Evolutionary conservation across 768 basidiomycete species (phyloP).

Genomic region (Hortiboletus flavorubellus): DNA sequence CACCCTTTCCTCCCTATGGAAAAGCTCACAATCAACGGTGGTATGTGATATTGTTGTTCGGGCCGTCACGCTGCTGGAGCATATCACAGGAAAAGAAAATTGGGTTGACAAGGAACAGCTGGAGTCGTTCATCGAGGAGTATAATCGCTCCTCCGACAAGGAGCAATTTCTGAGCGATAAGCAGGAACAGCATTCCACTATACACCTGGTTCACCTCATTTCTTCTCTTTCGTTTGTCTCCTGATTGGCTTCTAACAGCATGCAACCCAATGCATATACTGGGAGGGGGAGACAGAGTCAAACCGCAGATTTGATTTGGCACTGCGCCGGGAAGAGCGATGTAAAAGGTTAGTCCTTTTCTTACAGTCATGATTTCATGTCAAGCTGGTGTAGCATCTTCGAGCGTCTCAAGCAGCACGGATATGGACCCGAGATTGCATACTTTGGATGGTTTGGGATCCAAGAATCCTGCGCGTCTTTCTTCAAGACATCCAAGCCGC

Average conservation of each 20-base stretch:
- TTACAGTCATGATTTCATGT: neutral
- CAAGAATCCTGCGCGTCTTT: neutral
- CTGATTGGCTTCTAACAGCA: neutral
- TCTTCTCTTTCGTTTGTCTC: neutral
- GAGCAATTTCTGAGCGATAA: neutral
- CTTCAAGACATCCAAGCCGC: conserved; percentile 8
- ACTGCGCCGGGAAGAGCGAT: neutral
- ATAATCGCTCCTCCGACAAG: neutral
- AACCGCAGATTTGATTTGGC: neutral
- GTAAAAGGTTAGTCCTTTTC: neutral
- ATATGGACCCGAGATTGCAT: conserved; percentile 4
- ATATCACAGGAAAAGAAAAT: neutral
- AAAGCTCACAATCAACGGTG: neutral
- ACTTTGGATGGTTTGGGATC: neutral
- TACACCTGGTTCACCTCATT: neutral
- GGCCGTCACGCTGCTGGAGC: neutral
- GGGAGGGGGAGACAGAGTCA: no score
- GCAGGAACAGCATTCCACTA: no score
- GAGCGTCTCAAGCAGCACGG: conserved; percentile 6
- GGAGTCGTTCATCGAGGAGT: neutral
- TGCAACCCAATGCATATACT: neutral
- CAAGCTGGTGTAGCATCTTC: conserved; percentile 4
- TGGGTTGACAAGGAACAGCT: no score
- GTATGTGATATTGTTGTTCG: neutral
- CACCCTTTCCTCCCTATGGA: neutral